A percentile compares a stretch with the other conserved stretches of the same genome.
phyloP scores from a whole-genome alignment of 1,284 basidiomycete species.

The Ceratobasidium sp. region DNA sequence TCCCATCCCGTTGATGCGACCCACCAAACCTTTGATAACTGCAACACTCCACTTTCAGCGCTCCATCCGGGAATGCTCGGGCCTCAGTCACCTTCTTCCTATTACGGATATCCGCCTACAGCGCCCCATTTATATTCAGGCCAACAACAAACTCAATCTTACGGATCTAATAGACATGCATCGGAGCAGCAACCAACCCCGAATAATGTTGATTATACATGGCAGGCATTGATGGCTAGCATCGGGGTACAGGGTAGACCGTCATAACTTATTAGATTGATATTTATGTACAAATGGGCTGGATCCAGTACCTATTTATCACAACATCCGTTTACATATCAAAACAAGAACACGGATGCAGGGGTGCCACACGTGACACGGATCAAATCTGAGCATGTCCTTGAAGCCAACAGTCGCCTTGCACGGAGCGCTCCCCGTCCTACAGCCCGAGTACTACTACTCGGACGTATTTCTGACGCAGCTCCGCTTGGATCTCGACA shows the following conservation, averaged over 20 bases:
- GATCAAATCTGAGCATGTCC: slow-evolving; percentile 24
- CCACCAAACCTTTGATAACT: slow-evolving; percentile 14
- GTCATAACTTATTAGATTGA: slow-evolving; percentile 25
- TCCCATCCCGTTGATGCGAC: slow-evolving; percentile 25
- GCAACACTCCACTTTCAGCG: slow-evolving; percentile 19
- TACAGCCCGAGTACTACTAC: slow-evolving; percentile 38
- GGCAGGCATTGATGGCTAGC: slow-evolving; percentile 42
- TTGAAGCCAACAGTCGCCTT: slow-evolving; percentile 38
- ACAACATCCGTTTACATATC: neutral
- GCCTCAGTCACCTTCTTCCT: slow-evolving; percentile 35
- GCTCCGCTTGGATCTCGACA: slow-evolving; percentile 31
- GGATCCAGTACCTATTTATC: slow-evolving; percentile 5
- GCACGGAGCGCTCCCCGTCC: slow-evolving; percentile 30
- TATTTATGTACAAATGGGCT: slow-evolving; percentile 12
- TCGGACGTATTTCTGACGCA: slow-evolving; percentile 30
- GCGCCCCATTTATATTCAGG: slow-evolving; percentile 23
- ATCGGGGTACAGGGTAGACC: slow-evolving; percentile 31
- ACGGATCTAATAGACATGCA: slow-evolving; percentile 29
- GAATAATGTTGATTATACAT: slow-evolving; percentile 40
- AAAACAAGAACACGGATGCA: neutral
- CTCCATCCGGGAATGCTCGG: slow-evolving; percentile 39
- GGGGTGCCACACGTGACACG: slow-evolving; percentile 6
- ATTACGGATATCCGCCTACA: slow-evolving; percentile 39
- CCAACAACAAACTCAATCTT: slow-evolving; percentile 19
- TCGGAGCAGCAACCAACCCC: slow-evolving; percentile 25